Percentiles rank a stretch among this genome's conserved stretches.
Conservation (phyloP, 1,139 yeast species). For the Pichia sp. region DNA sequence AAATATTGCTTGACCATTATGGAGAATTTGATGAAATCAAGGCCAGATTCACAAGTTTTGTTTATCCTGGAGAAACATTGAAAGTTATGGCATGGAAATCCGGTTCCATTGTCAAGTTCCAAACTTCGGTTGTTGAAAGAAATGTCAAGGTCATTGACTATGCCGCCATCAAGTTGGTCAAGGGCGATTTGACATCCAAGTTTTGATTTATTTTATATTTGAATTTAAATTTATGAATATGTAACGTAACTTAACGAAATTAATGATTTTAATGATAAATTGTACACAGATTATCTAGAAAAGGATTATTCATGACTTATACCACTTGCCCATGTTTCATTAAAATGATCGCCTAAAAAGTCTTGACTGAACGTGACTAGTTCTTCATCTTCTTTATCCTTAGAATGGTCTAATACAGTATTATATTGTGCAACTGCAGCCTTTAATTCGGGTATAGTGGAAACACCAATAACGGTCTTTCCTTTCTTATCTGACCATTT, state of each 20-base stretch:
- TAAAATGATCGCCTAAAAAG: conserved; percentile 52
- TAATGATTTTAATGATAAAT: too few relatives aligned
- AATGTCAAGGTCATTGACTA: conserved; percentile 76
- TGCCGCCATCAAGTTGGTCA: conserved; percentile 68
- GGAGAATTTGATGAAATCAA: conserved; percentile 86
- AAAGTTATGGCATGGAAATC: conserved; percentile 80
- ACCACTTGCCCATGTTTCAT: conserved; percentile 77
- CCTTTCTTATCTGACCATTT: conserved; percentile 51
- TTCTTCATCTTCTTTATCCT: conserved; percentile 41
- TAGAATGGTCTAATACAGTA: conserved; percentile 39
- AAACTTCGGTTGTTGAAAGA: conserved; percentile 80
- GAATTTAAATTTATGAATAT: too few relatives aligned
- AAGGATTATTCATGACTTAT: conserved; percentile 42
- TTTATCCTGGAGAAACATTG: conserved; percentile 95
- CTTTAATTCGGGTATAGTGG: conserved; percentile 58
- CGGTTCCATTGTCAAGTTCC: conserved; percentile 69
- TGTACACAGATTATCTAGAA: too few relatives aligned
- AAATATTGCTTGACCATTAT: conserved; percentile 72
- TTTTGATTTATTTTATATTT: conserved; percentile 17
- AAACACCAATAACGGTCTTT: conserved; percentile 74
- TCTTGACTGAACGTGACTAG: conserved; percentile 45
- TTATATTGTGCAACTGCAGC: conserved; percentile 61
- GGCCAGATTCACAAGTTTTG: conserved; percentile 89
- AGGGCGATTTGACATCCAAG: conserved; percentile 29
- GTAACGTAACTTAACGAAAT: background rate